Conservation (phyloP, 208 protist species). For the Trypanosoma conorhini region DNA sequence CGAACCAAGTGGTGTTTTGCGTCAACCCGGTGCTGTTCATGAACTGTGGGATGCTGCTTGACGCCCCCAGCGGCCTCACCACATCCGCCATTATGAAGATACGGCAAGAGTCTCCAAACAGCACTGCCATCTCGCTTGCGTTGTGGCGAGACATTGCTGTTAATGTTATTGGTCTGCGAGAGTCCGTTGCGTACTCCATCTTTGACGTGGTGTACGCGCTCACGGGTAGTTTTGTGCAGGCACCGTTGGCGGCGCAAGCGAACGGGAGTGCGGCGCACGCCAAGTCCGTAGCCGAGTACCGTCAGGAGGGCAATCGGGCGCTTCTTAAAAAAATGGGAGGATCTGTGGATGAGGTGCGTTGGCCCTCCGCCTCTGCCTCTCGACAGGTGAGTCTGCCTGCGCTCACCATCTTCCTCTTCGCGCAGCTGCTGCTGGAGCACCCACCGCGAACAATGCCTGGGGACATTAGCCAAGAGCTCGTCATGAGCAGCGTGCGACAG, state of each 20-base stretch:
- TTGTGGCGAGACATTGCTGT: constrained; percentile 80
- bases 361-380: constrained; percentile 60
- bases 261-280: constrained; percentile 21
- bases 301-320: constrained; percentile 75
- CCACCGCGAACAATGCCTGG: constrained; percentile 44
- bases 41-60: constrained; percentile 75
- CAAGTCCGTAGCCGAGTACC: constrained; percentile 70
- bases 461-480: constrained; percentile 42
- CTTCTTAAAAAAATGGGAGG: constrained; percentile 88
- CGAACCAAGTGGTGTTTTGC: constrained; percentile 65
- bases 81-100: constrained; percentile 75
- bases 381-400: constrained; percentile 81
- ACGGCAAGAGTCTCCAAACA: constrained; percentile 58
- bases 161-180: constrained; percentile 62
- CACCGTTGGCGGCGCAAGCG: constrained; percentile 38
- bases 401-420: constrained; percentile 82
- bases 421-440: constrained; percentile 81
- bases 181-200: constrained; percentile 65
- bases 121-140: constrained; percentile 72
- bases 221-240: constrained; percentile 79
- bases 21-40: constrained; percentile 87
- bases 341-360: constrained; percentile 65
- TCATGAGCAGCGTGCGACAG: constrained; percentile 72
- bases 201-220: constrained; percentile 90
- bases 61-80: constrained; percentile 69